These are phyloP conservation scores for Hydrangea macrophylla DNA, from an alignment of 148 eudicot species.

Conservation along the genomic window DNA sequence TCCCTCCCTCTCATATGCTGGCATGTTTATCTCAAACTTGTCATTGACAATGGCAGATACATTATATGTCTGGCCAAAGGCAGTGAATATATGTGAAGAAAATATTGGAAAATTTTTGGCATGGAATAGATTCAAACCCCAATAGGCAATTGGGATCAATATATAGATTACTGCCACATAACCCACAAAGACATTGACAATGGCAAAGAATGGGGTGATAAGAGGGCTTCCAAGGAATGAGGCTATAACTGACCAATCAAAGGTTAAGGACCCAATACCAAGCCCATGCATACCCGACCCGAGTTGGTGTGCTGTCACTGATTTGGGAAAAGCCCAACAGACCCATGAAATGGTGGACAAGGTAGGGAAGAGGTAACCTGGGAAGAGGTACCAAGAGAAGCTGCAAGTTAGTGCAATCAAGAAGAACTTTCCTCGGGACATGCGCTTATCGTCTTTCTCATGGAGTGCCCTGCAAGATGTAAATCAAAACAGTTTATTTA, in stretches of 20 bases:
- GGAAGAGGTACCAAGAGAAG: conserved; percentile 48
- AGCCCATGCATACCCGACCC: conserved; percentile 60
- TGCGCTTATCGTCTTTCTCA: conserved; percentile 26
- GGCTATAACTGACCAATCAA: conserved; percentile 48
- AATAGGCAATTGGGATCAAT: conserved; percentile 39
- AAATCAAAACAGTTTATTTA: background rate
- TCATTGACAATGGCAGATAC: conserved; percentile 37
- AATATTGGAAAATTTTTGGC: conserved; percentile 45
- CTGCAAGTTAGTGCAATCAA: conserved; percentile 40
- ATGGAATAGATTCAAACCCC: conserved; percentile 42
- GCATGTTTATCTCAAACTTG: conserved; percentile 38
- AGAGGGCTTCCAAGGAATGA: conserved; percentile 46
- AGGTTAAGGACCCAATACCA: conserved; percentile 45
- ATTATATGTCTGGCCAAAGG: conserved; percentile 33
- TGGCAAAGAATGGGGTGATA: conserved; percentile 47
- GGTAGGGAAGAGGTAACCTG: conserved; percentile 40
- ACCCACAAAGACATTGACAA: conserved; percentile 42
- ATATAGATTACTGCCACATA: conserved; percentile 34
- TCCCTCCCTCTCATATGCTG: conserved; percentile 35
- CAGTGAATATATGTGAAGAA: conserved; percentile 35
- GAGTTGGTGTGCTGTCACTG: conserved; percentile 49
- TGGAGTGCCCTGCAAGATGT: conserved; percentile 41
- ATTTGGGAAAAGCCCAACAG: conserved; percentile 45
- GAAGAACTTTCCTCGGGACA: conserved; percentile 49
- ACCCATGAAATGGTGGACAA: conserved; percentile 44